Conservation (phyloP, 257 asterid species). For the Forsythia suspensa region DNA sequence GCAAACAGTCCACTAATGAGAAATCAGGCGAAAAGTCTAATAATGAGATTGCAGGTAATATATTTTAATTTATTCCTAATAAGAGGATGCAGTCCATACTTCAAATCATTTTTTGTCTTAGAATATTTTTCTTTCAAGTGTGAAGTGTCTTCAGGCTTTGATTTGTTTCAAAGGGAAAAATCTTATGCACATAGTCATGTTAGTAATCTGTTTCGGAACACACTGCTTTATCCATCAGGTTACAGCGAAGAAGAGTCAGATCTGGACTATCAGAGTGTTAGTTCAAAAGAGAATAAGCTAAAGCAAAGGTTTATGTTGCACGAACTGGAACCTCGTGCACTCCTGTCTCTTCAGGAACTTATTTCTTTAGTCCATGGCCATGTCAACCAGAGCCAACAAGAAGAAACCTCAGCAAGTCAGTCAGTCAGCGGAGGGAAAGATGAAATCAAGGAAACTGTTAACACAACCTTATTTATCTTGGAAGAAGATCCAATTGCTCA, state of each 20-base stretch:
- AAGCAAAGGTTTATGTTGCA: conserved; percentile 42
- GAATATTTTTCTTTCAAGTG: conserved; percentile 3
- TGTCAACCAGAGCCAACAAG: conserved; percentile 50
- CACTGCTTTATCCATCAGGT: conserved; percentile 35
- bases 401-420: conserved; percentile 32
- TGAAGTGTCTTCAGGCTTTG: neutral
- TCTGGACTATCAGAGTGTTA: conserved; percentile 29
- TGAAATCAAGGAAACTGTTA: conserved; percentile 28
- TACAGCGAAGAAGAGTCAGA: conserved; percentile 27
- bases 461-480: conserved; percentile 42
- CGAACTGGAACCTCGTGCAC: conserved; percentile 62
- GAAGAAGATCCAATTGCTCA: conserved; percentile 73
- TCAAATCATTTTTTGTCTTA: neutral
- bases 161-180: conserved; percentile 18
- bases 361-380: conserved; percentile 66
- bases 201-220: conserved; percentile 19
- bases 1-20: conserved; percentile 38
- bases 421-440: conserved; percentile 35
- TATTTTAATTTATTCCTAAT: neutral
- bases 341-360: conserved; percentile 66
- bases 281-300: conserved; percentile 34
- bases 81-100: conserved; percentile 28
- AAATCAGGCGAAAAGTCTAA: conserved; percentile 24
- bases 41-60: neutral
- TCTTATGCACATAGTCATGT: conserved; percentile 7